phyloP scores from a whole-genome alignment of 2,329 filamentous ascomycete genomes.

The Paecilomyces niveus region DNA sequence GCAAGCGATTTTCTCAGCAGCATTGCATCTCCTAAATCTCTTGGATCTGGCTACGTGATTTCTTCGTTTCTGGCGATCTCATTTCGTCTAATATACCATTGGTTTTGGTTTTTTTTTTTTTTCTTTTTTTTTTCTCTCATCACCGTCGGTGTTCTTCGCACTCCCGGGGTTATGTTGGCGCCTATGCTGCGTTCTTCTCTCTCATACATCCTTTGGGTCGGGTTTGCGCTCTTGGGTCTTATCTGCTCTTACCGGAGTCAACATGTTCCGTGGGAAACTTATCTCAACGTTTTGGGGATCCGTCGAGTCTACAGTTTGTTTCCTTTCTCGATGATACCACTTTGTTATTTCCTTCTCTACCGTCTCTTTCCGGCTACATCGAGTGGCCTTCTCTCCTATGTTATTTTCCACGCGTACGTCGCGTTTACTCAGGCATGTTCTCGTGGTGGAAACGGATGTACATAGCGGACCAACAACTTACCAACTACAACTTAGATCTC shows the following conservation, averaged over 20 bases:
- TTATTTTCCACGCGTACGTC: not conserved
- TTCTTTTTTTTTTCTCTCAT: not conserved
- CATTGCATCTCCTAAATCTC: not conserved
- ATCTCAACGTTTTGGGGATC: not conserved
- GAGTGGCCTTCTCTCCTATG: not conserved
- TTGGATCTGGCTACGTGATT: not conserved
- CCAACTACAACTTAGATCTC: not conserved
- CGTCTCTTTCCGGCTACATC: not conserved
- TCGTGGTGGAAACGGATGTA: not conserved
- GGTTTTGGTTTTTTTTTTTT: not conserved
- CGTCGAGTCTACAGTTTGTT: slow-evolving; percentile 1
- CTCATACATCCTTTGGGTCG: not conserved
- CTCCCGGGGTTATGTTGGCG: not conserved
- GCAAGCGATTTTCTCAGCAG: not conserved
- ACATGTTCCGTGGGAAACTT: not conserved
- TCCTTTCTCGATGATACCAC: slow-evolving; percentile 5
- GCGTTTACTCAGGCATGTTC: not conserved
- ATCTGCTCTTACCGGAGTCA: not conserved
- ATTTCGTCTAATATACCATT: not conserved
- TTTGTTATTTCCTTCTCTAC: not conserved
- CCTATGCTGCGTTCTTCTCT: not conserved
- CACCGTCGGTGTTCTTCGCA: not conserved
- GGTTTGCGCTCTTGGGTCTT: not conserved
- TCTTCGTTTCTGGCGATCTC: not conserved
- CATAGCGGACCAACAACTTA: not conserved